Base-by-base conservation (phyloP, 2,329 filamentous ascomycete species). In the Westerdykella ornata region DNA sequence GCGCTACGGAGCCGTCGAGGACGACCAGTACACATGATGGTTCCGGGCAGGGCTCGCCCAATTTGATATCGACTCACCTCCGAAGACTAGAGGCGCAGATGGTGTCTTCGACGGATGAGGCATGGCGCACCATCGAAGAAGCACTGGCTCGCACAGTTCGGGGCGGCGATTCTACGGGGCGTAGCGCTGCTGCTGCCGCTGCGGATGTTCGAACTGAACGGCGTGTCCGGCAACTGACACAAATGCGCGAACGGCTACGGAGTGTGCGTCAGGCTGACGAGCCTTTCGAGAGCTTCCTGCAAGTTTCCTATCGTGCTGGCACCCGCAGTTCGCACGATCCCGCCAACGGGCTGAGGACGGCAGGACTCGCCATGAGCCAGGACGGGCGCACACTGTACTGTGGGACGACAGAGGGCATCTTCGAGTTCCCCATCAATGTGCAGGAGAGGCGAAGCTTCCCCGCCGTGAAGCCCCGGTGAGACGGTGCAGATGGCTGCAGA, bases 371-470 rank as follows among this genome's bases (percentile, higher is more conserved):
- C 4, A 70, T 73, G 59, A 73, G 69, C 54, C 57, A 64, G 18
- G 71, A 74, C 52, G 71, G 71, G 7, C 53, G 67, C 15, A 71
- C 54, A 40, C 52, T 74, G 28, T 74, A 70, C 54, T 71, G 66
- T 28, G 70, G 68, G 4, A 71, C 67, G 26, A 81, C 86, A 57
- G 80, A 85, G 51, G 85, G 85, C 42, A 82, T 89, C 40, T 86
- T 86, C 55, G 83, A 88, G 65, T 79, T 86, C 53, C 75, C 74
- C 26, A 73, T 89, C 49, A 81, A 87, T 57, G 53, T 81, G 14
- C 71, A 76, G 37, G 72, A 69, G 42, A 73, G 85, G 45, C 84
- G 80, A 62, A 62, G 57, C 31, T 68, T 64, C 46, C 65, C 68
- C 4, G 65, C 66, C 26, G 55, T 71, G 29, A 59, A 62, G 32